Evolutionary conservation across 176 grass and related monocot genomes (phyloP).

Genomic region (maize (Zea mays)): Zm-B73-REFERENCE-NAM-5.0 NC_050102.1:82942001-82942500

Average conservation of each 20-base stretch:
- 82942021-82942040: not conserved
- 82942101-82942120: not conserved
- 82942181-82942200: slow-evolving; percentile 96
- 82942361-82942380: slow-evolving; percentile 69
- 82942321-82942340: slow-evolving; percentile 88
- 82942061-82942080: not conserved
- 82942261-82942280: slow-evolving; percentile 4
- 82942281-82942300: slow-evolving; percentile 13
- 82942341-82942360: slow-evolving; percentile 80
- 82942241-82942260: slow-evolving; percentile 33
- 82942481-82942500: slow-evolving; percentile 22
- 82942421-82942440: slow-evolving; percentile 7
- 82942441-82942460: not conserved
- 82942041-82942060: not conserved
- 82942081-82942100: not conserved
- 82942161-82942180: slow-evolving; percentile 83
- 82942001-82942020: not conserved
- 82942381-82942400: slow-evolving; percentile 76
- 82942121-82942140: not conserved
- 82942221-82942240: slow-evolving; percentile 86
- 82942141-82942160: slow-evolving; percentile 72
- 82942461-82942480: slow-evolving; percentile 15
- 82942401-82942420: slow-evolving; percentile 48
- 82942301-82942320: slow-evolving; percentile 96
- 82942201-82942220: slow-evolving; percentile 94